Percentiles rank a stretch among this genome's conserved stretches.
Evolutionary conservation across 441 rosid species (phyloP).

Genomic region (Syzygium malaccense): DNA sequence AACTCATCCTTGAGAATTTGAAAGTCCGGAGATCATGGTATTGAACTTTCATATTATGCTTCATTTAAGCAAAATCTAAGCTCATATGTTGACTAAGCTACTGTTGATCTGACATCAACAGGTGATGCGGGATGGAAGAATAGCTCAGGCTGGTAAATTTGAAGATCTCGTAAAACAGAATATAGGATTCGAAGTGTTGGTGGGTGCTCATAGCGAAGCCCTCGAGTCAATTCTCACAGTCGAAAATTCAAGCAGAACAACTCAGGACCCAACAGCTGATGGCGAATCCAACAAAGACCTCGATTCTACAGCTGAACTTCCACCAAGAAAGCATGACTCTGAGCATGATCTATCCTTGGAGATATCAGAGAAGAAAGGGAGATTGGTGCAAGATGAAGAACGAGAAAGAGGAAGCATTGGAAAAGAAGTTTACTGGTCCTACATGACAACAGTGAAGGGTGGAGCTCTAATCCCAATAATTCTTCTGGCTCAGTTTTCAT

Average conservation of each 20-base stretch:
- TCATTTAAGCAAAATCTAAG: neutral
- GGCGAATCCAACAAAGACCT: conserved; percentile 27
- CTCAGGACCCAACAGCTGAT: conserved; percentile 27
- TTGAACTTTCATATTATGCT: neutral
- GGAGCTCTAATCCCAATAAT: conserved; percentile 78
- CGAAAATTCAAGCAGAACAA: conserved; percentile 45
- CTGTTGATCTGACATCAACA: conserved; percentile 17
- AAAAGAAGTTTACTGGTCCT: conserved; percentile 81
- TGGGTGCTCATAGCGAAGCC: conserved; percentile 87
- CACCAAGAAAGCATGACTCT: conserved; percentile 39
- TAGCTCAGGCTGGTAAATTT: conserved; percentile 78
- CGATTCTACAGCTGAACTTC: conserved; percentile 24
- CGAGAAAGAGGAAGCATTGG: conserved; percentile 92
- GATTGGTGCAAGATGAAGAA: conserved; percentile 94
- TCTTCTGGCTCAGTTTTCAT: conserved; percentile 78
- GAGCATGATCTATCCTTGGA: conserved; percentile 50
- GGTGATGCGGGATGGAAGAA: conserved; percentile 95
- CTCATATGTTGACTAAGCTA: neutral
- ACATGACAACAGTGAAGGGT: conserved; percentile 66
- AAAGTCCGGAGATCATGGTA: neutral
- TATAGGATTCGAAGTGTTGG: conserved; percentile 79
- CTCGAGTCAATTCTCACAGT: conserved; percentile 64
- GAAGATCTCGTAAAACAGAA: conserved; percentile 70
- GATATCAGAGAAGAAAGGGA: conserved; percentile 57
- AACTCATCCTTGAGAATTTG: neutral